phyloP scores from a whole-genome alignment of 2,329 filamentous ascomycete species.

The Pyrenophora seminiperda region DNA sequence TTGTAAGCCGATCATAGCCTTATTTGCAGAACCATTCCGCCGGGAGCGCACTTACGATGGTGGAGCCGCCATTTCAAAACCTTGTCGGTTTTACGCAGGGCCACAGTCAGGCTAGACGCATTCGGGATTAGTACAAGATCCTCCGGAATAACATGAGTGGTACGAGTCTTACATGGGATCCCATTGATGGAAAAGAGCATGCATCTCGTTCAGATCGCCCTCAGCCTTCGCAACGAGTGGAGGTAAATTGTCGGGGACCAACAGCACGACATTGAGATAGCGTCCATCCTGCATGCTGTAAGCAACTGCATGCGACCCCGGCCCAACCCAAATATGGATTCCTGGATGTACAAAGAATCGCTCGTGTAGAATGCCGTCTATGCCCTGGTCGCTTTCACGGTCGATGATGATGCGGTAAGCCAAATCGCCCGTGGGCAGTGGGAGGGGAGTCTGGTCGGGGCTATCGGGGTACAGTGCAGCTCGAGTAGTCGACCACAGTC shows the following conservation, averaged over 20 bases:
- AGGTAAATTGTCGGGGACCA: slow-evolving; percentile 66
- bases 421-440: slow-evolving; percentile 64
- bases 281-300: slow-evolving; percentile 63
- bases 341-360: slow-evolving; percentile 57
- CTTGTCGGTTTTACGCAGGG: not conserved
- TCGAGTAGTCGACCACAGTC: slow-evolving; percentile 63
- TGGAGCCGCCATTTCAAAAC: no score
- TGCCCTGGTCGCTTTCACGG: slow-evolving; percentile 55
- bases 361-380: slow-evolving; percentile 54
- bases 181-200: slow-evolving; percentile 62
- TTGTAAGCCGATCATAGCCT: no score
- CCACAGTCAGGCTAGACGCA: slow-evolving; percentile 11
- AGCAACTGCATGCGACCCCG: slow-evolving; percentile 62
- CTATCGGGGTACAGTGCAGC: slow-evolving; percentile 55
- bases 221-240: slow-evolving; percentile 55
- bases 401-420: slow-evolving; percentile 65
- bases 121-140: no score
- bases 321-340: slow-evolving; percentile 66
- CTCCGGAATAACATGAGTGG: no score
- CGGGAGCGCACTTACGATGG: no score
- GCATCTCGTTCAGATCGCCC: slow-evolving; percentile 65
- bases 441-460: slow-evolving; percentile 32
- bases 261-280: slow-evolving; percentile 67
- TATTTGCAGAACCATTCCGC: no score
- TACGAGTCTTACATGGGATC: no score